phyloP scores from a whole-genome alignment of 441 rosid species.

The Flueggea neowawraea region DNA sequence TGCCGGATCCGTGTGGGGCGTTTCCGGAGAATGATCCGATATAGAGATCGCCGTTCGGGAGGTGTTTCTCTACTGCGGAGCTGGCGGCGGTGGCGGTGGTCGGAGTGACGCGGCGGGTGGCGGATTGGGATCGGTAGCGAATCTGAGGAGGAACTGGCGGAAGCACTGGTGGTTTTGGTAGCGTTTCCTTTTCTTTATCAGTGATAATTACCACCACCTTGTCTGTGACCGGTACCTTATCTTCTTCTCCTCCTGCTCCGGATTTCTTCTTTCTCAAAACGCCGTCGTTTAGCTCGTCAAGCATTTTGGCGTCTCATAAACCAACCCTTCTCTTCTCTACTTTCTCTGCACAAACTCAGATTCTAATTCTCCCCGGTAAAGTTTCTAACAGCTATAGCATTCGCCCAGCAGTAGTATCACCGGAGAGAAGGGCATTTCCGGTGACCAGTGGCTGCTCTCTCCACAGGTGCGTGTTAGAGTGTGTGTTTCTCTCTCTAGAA shows the following conservation, averaged over 20 bases:
- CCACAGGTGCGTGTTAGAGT: not conserved
- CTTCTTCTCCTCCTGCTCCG: conserved; percentile 17
- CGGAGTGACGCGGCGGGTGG: conserved; percentile 70
- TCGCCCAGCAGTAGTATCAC: conserved; percentile 4
- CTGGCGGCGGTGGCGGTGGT: conserved; percentile 23
- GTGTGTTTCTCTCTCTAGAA: conserved; percentile 14
- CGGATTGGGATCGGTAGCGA: conserved; percentile 64
- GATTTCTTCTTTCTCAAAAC: conserved; percentile 46
- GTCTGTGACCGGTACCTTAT: not conserved
- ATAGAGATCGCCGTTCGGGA: conserved; percentile 92
- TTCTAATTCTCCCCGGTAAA: not conserved
- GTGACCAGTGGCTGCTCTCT: conserved; percentile 5
- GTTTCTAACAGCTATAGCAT: not conserved
- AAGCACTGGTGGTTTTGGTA: conserved; percentile 16
- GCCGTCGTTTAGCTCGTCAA: conserved; percentile 37
- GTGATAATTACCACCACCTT: conserved; percentile 12
- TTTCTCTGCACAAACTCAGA: not conserved
- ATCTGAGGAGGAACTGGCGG: conserved; percentile 24
- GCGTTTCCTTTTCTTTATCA: conserved; percentile 4
- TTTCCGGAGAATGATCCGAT: conserved; percentile 64
- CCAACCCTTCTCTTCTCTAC: not conserved
- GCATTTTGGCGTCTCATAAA: conserved; percentile 54
- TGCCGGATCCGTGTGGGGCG: conserved; percentile 92
- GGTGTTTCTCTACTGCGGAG: conserved; percentile 44
- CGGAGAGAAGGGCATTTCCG: conserved; percentile 30